Evolutionary conservation across 768 basidiomycete species (phyloP).

Genomic region (Megacollybia marginata): DNA sequence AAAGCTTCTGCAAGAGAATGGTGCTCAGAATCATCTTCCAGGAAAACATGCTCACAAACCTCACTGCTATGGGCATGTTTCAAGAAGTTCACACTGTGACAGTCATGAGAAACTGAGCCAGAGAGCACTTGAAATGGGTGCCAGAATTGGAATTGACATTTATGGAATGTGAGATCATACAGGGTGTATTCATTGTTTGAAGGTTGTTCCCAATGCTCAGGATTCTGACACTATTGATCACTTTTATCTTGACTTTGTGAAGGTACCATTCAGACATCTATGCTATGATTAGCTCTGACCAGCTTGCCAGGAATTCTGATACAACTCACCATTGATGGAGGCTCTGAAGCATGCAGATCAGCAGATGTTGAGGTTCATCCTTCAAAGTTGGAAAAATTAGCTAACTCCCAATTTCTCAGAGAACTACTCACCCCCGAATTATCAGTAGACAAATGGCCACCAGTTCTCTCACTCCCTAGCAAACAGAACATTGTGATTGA

Average conservation of each 20-base stretch:
- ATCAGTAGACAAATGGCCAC: not conserved
- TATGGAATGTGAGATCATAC: constrained; percentile 6
- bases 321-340: constrained; percentile 5
- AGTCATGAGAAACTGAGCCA: constrained; percentile 5
- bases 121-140: constrained; percentile 2
- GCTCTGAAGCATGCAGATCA: not conserved
- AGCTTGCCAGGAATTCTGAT: not conserved
- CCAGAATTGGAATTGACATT: constrained; percentile 5
- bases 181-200: not conserved
- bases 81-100: constrained; percentile 4
- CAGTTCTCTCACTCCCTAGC: not conserved
- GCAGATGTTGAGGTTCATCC: not conserved
- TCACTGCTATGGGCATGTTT: constrained; percentile 1
- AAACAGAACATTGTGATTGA: not conserved
- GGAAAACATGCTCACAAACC: not conserved
- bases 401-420: not conserved
- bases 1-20: not conserved
- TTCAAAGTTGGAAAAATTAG: not conserved
- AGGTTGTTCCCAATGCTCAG: not conserved
- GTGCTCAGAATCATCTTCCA: not conserved
- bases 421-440: not conserved
- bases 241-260: not conserved
- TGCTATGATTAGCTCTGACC: not conserved
- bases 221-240: not conserved
- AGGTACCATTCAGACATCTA: not conserved